phyloP scores from a whole-genome alignment of 2,329 filamentous ascomycete species.

The Talaromyces funiculosus region DNA sequence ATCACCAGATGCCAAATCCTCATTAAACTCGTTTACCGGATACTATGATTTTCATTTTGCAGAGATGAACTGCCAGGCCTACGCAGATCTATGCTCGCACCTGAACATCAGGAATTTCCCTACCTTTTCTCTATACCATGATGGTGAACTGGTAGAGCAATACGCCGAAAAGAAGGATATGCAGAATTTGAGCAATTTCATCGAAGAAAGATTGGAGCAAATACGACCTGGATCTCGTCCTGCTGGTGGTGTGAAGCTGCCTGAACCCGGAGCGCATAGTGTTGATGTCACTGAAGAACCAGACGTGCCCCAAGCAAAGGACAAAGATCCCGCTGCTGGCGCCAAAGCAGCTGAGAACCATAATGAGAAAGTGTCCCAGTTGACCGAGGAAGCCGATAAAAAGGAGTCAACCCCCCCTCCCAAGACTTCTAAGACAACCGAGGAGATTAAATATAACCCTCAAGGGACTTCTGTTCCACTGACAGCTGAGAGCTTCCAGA shows the following conservation, averaged over 20 bases:
- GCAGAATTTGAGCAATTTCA: constrained; percentile 57
- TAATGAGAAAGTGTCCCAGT: constrained; percentile 33
- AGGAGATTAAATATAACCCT: constrained; percentile 59
- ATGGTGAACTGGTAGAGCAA: constrained; percentile 62
- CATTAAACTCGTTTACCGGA: constrained; percentile 64
- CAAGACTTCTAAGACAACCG: constrained; percentile 33
- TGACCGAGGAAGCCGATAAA: background rate
- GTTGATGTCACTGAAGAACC: constrained; percentile 40
- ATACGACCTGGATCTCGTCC: constrained; percentile 77
- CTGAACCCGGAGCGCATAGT: constrained; percentile 59
- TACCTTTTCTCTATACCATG: constrained; percentile 71
- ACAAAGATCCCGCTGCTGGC: constrained; percentile 37
- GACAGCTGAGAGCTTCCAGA: constrained; percentile 79
- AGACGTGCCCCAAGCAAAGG: constrained; percentile 36
- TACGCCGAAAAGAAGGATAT: constrained; percentile 65
- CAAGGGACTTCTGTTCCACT: constrained; percentile 69
- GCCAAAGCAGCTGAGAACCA: constrained; percentile 37
- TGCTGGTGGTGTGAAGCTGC: constrained; percentile 59
- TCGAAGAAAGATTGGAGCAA: constrained; percentile 72
- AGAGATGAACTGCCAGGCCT: constrained; percentile 77
- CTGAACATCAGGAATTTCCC: constrained; percentile 67
- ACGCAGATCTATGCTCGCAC: constrained; percentile 68
- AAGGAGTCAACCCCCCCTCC: constrained; percentile 18
- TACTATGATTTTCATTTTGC: constrained; percentile 90
- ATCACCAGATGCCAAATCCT: constrained; percentile 45